Percentiles rank a stretch among this genome's conserved stretches.
Evolutionary conservation across 1,284 basidiomycete species (phyloP).

Genomic region (Ceratorhiza oryzae-sativae): DNA sequence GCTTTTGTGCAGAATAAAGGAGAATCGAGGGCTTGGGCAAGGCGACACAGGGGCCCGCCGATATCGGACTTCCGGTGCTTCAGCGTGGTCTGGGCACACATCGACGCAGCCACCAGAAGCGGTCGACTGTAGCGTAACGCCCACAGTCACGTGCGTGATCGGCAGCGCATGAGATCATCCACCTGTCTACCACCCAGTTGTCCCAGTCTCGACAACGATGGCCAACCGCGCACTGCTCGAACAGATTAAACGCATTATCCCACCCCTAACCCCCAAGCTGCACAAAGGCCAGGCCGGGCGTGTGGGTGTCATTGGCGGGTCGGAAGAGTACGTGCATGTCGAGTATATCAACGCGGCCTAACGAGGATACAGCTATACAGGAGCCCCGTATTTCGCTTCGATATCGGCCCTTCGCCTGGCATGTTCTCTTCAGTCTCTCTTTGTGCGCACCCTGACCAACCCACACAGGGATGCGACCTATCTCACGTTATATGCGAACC

Average conservation of each 20-base stretch:
- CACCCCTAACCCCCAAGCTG: slow-evolving; percentile 80
- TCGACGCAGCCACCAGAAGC: too few relatives aligned
- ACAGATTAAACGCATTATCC: slow-evolving; percentile 80
- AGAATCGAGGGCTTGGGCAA: neutral
- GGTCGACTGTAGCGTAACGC: too few relatives aligned
- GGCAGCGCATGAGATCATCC: neutral
- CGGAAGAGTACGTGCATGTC: slow-evolving; percentile 71
- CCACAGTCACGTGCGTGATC: too few relatives aligned
- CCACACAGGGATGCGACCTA: slow-evolving; percentile 82
- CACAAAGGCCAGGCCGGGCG: slow-evolving; percentile 97
- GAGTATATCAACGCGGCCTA: neutral
- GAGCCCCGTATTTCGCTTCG: slow-evolving; percentile 93
- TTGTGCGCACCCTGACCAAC: slow-evolving; percentile 29
- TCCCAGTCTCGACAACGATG: slow-evolving; percentile 34
- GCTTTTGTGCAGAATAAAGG: neutral
- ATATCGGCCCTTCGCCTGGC: slow-evolving; percentile 84
- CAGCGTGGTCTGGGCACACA: too few relatives aligned
- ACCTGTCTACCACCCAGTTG: too few relatives aligned
- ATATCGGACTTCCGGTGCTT: too few relatives aligned
- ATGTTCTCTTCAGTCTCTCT: slow-evolving; percentile 46
- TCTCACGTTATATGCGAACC: slow-evolving; percentile 98
- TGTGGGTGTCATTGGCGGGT: slow-evolving; percentile 93
- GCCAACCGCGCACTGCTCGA: slow-evolving; percentile 52
- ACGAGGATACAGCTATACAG: slow-evolving; percentile 71
- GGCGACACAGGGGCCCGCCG: too few relatives aligned